A percentile compares a stretch with the other conserved stretches of the same genome.
These are phyloP conservation scores for Setaria italica DNA, from an alignment of 202 grass and related monocot genomes.

Conservation along the genomic window DNA sequence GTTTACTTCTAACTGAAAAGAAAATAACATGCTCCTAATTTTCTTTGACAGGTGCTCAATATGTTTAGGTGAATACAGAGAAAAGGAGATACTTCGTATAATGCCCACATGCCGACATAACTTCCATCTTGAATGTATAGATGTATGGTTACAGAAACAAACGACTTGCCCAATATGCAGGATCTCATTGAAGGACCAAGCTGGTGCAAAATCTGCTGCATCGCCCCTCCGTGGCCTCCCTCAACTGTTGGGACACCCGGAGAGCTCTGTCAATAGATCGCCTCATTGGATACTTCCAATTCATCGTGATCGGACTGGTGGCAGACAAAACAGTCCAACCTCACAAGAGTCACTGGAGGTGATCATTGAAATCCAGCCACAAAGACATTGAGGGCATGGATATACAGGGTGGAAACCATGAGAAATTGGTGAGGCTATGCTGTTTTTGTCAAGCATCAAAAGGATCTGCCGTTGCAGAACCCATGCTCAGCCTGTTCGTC, in stretches of 20 bases:
- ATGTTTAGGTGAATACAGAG: slow-evolving; percentile 91
- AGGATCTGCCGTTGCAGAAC: slow-evolving; percentile 35
- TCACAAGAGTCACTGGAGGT: slow-evolving; percentile 63
- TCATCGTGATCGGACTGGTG: slow-evolving; percentile 52
- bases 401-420: slow-evolving; percentile 21
- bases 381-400: slow-evolving; percentile 43
- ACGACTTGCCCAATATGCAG: slow-evolving; percentile 92
- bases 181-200: slow-evolving; percentile 67
- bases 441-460: not conserved
- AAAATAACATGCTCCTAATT: slow-evolving; percentile 32
- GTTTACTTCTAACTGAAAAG: slow-evolving; percentile 17
- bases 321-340: slow-evolving; percentile 51
- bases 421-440: not conserved
- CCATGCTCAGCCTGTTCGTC: not conserved
- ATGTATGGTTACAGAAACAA: slow-evolving; percentile 90
- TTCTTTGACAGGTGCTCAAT: slow-evolving; percentile 82
- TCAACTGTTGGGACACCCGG: slow-evolving; percentile 41
- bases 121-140: slow-evolving; percentile 93
- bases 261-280: slow-evolving; percentile 49
- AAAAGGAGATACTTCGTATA: slow-evolving; percentile 85
- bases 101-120: slow-evolving; percentile 83
- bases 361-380: slow-evolving; percentile 55
- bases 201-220: slow-evolving; percentile 56
- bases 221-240: slow-evolving; percentile 50
- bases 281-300: slow-evolving; percentile 65